phyloP scores from a whole-genome alignment of 257 asterid species.

The Echium plantagineum region DNA sequence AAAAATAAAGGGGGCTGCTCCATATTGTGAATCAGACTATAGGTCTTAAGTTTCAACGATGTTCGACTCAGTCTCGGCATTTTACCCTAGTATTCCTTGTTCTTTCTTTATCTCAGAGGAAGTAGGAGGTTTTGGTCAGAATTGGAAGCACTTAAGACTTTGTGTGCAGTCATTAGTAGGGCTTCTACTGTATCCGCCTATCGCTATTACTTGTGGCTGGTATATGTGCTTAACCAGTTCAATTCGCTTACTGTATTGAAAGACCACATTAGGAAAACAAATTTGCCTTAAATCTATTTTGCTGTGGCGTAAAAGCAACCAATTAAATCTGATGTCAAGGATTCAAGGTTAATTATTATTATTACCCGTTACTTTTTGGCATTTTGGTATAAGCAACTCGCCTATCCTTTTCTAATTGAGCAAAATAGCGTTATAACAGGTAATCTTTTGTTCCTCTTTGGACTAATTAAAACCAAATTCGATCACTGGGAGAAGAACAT shows the following conservation, averaged over 20 bases:
- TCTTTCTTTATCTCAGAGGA: conserved; percentile 32
- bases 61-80: conserved; percentile 14
- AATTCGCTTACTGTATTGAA: conserved; percentile 40
- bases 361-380: too few relatives aligned
- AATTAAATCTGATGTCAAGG: not conserved
- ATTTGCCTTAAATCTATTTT: conserved; percentile 12
- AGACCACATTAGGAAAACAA: conserved; percentile 26
- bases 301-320: too few relatives aligned
- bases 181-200: conserved; percentile 18
- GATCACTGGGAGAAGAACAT: too few relatives aligned
- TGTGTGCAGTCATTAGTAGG: conserved; percentile 34
- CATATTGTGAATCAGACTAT: conserved; percentile 49
- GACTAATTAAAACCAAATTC: too few relatives aligned
- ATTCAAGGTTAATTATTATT: not conserved
- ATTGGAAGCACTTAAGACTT: conserved; percentile 27
- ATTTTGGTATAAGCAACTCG: too few relatives aligned
- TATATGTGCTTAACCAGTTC: conserved; percentile 38
- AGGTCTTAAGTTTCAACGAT: conserved; percentile 19
- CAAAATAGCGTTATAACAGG: too few relatives aligned
- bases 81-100: conserved; percentile 16
- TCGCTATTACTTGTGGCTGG: conserved; percentile 33
- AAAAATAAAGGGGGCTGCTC: conserved; percentile 46
- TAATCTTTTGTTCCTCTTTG: too few relatives aligned
- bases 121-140: conserved; percentile 25
- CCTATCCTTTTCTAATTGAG: too few relatives aligned